Evolutionary conservation across 1,139 yeast genomes (phyloP).

Genomic region (Suhomyces coccinellae): DNA sequence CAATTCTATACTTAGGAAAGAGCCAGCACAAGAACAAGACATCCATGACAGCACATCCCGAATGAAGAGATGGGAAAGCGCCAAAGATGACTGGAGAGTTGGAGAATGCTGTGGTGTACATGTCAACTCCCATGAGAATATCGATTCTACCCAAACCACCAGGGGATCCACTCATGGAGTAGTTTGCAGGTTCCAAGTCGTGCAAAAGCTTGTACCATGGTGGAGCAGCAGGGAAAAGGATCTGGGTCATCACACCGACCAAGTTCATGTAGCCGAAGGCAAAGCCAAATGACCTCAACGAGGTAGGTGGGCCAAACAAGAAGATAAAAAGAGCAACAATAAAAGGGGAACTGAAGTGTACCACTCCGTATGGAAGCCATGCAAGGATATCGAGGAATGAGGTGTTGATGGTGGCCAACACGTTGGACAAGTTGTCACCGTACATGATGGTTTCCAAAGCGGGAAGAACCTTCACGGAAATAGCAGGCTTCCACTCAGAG

Average conservation of each 20-base stretch:
- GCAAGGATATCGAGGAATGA: constrained; percentile 77
- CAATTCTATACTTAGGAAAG: constrained; percentile 65
- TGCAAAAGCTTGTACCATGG: constrained; percentile 94
- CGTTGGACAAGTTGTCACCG: constrained; percentile 89
- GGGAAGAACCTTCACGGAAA: constrained; percentile 86
- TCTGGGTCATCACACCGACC: constrained; percentile 77
- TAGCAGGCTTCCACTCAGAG: constrained; percentile 78
- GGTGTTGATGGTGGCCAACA: constrained; percentile 74
- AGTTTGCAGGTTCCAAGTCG: constrained; percentile 88
- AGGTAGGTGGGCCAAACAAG: constrained; percentile 90
- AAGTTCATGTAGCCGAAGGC: constrained; percentile 98
- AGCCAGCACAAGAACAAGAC: constrained; percentile 80
- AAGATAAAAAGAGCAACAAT: constrained; percentile 78
- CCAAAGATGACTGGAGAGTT: constrained; percentile 96
- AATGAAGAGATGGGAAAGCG: constrained; percentile 95
- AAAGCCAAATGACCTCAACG: constrained; percentile 83
- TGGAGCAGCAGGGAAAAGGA: constrained; percentile 91
- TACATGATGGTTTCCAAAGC: constrained; percentile 91
- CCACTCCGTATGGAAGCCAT: constrained; percentile 93
- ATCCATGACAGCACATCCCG: constrained; percentile 93
- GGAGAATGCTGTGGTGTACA: constrained; percentile 83
- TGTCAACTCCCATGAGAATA: constrained; percentile 70
- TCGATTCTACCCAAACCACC: constrained; percentile 96
- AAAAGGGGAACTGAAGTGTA: constrained; percentile 89
- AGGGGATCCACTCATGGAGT: constrained; percentile 90